Evolutionary conservation across 768 basidiomycete genomes (phyloP).

Genomic region (Suillus alpinus): DNA sequence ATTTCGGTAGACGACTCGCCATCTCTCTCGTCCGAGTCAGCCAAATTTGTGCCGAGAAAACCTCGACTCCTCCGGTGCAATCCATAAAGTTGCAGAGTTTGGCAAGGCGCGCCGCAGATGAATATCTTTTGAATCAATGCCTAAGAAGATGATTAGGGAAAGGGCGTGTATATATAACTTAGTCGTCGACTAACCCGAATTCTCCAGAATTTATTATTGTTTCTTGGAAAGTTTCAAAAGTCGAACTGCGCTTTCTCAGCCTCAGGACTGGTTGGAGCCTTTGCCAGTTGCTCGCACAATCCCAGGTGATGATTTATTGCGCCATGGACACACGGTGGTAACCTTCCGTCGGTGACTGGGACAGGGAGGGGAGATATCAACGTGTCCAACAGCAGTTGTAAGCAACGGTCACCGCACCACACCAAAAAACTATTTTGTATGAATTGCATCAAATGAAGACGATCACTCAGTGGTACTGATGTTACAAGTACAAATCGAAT

Average conservation of each 20-base stretch:
- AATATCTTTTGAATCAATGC: conserved; percentile 85
- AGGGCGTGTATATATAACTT: conserved; percentile 80
- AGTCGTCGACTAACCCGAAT: conserved; percentile 53
- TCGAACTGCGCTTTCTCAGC: not conserved
- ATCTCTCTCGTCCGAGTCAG: conserved; percentile 57
- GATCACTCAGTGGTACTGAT: not conserved
- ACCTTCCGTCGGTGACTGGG: not conserved
- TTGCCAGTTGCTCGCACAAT: not conserved
- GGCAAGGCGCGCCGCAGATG: conserved; percentile 44
- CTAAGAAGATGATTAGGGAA: conserved; percentile 52
- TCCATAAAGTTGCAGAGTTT: conserved; percentile 96
- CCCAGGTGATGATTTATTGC: not conserved
- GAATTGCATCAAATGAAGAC: not conserved
- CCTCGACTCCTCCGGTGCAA: conserved; percentile 76
- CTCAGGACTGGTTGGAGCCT: not conserved
- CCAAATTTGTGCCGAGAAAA: conserved; percentile 57
- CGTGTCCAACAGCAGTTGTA: not conserved
- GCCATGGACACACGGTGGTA: not conserved
- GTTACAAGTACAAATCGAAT: not conserved
- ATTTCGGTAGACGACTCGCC: conserved; percentile 89
- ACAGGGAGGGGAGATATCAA: not conserved
- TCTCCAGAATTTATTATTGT: too few species aligned
- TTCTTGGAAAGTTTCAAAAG: not conserved
- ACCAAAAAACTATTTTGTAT: not conserved
- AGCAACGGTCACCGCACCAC: too few species aligned